Evolutionary conservation across 192 early-diverging fungal species (phyloP).

Genomic region (Backusella australiensis): DNA sequence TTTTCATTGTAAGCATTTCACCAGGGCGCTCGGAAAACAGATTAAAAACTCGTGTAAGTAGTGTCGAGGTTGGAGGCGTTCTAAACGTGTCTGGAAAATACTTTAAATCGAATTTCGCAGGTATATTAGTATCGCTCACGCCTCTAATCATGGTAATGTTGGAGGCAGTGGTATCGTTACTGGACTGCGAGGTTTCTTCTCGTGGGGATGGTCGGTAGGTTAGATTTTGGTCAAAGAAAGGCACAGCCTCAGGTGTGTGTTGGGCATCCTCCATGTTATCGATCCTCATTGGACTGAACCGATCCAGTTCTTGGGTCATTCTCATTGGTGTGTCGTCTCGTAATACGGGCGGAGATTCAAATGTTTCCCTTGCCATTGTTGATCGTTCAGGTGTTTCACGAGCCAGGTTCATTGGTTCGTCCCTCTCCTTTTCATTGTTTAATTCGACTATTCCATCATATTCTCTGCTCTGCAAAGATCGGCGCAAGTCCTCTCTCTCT

Average conservation of each 20-base stretch:
- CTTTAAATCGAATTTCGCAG: neutral
- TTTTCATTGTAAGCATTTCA: neutral
- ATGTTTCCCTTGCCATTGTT: neutral
- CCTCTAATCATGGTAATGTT: neutral
- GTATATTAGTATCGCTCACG: neutral
- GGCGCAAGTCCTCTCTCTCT: neutral
- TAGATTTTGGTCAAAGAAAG: neutral
- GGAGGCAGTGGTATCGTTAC: neutral
- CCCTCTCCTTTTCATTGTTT: neutral
- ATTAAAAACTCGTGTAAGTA: conserved; percentile 3
- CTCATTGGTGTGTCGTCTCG: neutral
- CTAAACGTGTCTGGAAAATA: conserved; percentile 3
- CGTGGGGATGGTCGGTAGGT: neutral
- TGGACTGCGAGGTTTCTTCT: neutral
- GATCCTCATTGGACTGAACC: neutral
- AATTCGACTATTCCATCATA: neutral
- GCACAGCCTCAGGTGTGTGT: neutral
- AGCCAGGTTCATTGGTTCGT: neutral
- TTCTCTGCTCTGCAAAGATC: neutral
- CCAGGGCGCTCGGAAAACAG: conserved; percentile 11
- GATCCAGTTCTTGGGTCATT: neutral
- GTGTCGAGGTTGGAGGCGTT: conserved; percentile 6
- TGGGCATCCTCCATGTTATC: neutral
- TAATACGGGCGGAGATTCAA: neutral
- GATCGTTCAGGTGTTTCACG: neutral